Base-by-base conservation (phyloP, 169 alveolate species). In the Plasmodium knowlesi region DNA sequence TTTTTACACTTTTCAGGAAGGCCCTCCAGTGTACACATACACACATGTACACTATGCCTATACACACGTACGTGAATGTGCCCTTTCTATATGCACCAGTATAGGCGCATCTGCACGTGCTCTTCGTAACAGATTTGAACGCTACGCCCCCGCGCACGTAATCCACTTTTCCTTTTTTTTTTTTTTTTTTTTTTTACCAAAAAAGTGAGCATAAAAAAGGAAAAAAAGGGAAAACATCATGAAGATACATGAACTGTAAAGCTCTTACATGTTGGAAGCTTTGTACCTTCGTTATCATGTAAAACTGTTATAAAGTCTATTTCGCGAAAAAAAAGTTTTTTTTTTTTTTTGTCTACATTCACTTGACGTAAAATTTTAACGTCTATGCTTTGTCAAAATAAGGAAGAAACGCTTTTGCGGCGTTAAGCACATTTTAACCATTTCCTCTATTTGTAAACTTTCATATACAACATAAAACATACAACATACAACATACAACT, bases 101-200 rank as follows among this genome's bases (percentile, higher is more conserved):
- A 84, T 84, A 84, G 76, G 10, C 93, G 16, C 67, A 28, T 41
- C 70, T 82, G 22, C 53, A 67, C 72, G 28, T 32, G 71, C 73
- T 22, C 73, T 70, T 16, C 39, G 57, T 71, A 82, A 91, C 74
- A 81, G 8, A 30, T 22, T 61, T 71, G 83, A 91, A 81, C 84
- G 90, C 61, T 81, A 91, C 70, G 74, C 37, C 84, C 71, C 28
- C 83, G 91, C 92, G 83, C 86, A 91, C 92, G 92, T 82, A 82
- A 71, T 81, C 50, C 30, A 79, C 78, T 83, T 83, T 57, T 61
- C 30, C 43, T 32, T 41, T 89, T 89, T 19, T 80, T 78, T 88
- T 88, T n/a, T 80, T 78, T n/a, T n/a, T n/a, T n/a, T 72, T 71
- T 25, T 88, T 57, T 73, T 32, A 28, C 80, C 25, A 89, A 80